Conservation (phyloP, 441 rosid genomes). For the Pelargonium fulgidum region DNA sequence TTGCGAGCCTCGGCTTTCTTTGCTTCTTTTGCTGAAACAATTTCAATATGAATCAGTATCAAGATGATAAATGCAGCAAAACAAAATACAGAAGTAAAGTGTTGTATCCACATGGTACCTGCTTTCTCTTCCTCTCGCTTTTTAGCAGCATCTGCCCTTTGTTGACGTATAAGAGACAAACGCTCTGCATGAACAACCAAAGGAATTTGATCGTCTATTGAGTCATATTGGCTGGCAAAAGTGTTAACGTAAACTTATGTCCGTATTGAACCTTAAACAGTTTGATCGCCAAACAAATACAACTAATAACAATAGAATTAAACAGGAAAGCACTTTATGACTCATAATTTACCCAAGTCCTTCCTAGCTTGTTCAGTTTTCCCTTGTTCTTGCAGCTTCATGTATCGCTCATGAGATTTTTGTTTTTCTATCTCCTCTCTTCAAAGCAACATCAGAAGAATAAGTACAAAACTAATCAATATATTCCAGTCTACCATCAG, state of each 20-base stretch:
- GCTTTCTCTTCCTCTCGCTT: constrained; percentile 94
- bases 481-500: background rate
- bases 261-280: background rate
- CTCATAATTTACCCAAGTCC: constrained; percentile 53
- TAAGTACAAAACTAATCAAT: background rate
- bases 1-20: background rate
- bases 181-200: constrained; percentile 47
- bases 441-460: constrained; percentile 10
- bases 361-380: constrained; percentile 85
- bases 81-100: background rate
- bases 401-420: constrained; percentile 82
- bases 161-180: constrained; percentile 70
- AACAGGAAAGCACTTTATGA: background rate
- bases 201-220: background rate
- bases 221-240: too few relatives aligned
- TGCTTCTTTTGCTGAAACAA: background rate
- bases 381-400: constrained; percentile 95
- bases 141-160: constrained; percentile 85
- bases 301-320: background rate
- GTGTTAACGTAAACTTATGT: background rate
- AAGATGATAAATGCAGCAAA: background rate
- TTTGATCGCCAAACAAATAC: background rate
- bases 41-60: background rate
- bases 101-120: constrained; percentile 32
- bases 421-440: constrained; percentile 97